Base-by-base conservation (phyloP, 345 rosid species). In the Eutrema japonicum region DNA sequence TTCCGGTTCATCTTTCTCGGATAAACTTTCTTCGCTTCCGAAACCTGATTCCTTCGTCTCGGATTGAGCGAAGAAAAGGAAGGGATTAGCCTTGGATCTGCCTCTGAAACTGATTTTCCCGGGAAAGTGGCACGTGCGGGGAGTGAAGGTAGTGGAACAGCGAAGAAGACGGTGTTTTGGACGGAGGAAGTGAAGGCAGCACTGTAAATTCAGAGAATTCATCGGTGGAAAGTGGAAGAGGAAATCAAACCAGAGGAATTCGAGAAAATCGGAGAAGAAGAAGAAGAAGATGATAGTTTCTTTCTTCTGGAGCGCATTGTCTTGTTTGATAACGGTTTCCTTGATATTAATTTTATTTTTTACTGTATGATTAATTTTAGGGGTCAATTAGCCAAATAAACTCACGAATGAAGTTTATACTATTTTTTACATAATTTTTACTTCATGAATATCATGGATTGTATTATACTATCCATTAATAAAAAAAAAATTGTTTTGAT, bases 21-120 rank as follows among this genome's bases (percentile, higher is more conserved):
- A 10, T 53, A 32, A 38, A 18, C 26, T n/a, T 16, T 73, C 77
- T 42, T 14, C 73, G 55, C 33, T 75, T 43, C 29, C 60, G 10
- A 77, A 33, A 64, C 64, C 68, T 35, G 71, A 63, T 70, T 75
- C 84, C 73, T 78, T 81, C 7, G 79, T 63, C 49, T 71, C 76
- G 11, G 81, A 68, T 78, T 80, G 63, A n/a, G 79, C 70, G 22
- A 77, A 70, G 77, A 86, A 80, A 75, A 48, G 45, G 52, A 74
- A 30, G 8, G 85, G 79, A 22, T 14, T 33, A 58, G 62, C 30
- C 33, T 74, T 72, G 16, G 55, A 38, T 56, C 77, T 68, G 68
- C 36, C 12, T 45, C 74, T 42, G 50, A 56, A 8, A 40, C 27
- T 14, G 38, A 32, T 61, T 78, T 70, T 67, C 54, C 54, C 66